Evolutionary conservation across 2,329 filamentous ascomycete species (phyloP).

Genomic region (Fusarium oligoseptatum): DNA sequence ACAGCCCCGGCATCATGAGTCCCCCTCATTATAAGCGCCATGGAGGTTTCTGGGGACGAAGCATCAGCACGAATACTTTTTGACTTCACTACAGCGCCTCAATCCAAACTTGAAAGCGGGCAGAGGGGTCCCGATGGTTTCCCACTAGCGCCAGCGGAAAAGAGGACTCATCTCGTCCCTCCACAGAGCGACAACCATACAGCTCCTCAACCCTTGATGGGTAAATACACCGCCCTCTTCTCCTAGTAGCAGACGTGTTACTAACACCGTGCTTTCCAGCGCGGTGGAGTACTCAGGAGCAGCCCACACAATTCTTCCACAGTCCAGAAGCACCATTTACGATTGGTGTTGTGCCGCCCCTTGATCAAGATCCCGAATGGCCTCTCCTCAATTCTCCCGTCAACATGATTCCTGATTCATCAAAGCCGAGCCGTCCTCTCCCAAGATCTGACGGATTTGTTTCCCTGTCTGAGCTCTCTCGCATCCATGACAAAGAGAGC

Average conservation of each 20-base stretch:
- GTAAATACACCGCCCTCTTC: not conserved
- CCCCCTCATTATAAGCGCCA: not conserved
- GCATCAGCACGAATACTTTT: not conserved
- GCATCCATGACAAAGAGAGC: not conserved
- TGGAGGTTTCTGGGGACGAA: not conserved
- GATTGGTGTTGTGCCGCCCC: not conserved
- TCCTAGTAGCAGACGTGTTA: not conserved
- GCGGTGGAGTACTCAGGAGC: not conserved
- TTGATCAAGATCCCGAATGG: not conserved
- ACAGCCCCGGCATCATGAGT: not conserved
- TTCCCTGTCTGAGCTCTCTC: not conserved
- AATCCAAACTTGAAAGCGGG: not conserved
- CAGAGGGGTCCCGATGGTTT: not conserved
- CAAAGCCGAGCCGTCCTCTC: not conserved
- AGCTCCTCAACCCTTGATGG: not conserved
- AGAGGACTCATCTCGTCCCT: not conserved
- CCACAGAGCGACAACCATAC: not conserved
- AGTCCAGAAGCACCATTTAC: not conserved
- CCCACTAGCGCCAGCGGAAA: not conserved
- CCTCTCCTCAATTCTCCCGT: not conserved
- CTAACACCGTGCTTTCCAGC: not conserved
- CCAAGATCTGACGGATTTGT: not conserved
- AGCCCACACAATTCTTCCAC: not conserved
- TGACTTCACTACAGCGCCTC: not conserved
- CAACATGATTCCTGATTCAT: not conserved